Evolutionary conservation across 306 rosid genomes (phyloP), one percentile per base, ranked within the genome.

Genomic region (Trifolium dubium): DNA sequence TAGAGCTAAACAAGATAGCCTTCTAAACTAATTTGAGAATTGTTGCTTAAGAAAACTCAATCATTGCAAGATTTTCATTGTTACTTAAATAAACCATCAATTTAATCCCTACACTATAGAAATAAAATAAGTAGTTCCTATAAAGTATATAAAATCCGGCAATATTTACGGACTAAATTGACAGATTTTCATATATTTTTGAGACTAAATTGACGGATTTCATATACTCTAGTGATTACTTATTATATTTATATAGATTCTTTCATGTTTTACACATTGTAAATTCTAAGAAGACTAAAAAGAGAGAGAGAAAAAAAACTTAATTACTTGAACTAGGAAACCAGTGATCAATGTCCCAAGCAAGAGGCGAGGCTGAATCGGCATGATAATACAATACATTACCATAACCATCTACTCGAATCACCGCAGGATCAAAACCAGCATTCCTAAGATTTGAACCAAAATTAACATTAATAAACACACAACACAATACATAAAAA

Each of bases 331-430:
- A 90, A 87, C 92, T 85, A 72, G 99, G 99, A 86, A 95, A 95
- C 97, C 97, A 95, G 46, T 95, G 99, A 85, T 95, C 97, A 13
- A 95, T 77, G 18, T 92, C 98, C 99, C 99, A 95, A 82, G 99
- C 93, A 30, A 95, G 89, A 55, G 99, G 97, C 76, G 99, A 95
- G 4, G 92, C 91, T 14, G 97, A 88, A 71, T 95, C 99, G 9
- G 99, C 99, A 67, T 92, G 97, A 82, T 77, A 95, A 75, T 95
- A 87, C 9, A 95, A 84, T 9, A 95, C 99, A 83, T 95, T 95
- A 41, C 99, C 98, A 47, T 88, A 87, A 3, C 77, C 86, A 73
- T 95, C 98, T 0, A 95, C 93, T 77, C 99, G 90, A 76, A 95
- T 90, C 17, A 88, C 92, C 1, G 92, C 85, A 18, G 99, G 99